These are phyloP conservation scores for Xylariaceae sp. DNA, from an alignment of 2,329 filamentous ascomycete genomes.

Conservation along the genomic window DNA sequence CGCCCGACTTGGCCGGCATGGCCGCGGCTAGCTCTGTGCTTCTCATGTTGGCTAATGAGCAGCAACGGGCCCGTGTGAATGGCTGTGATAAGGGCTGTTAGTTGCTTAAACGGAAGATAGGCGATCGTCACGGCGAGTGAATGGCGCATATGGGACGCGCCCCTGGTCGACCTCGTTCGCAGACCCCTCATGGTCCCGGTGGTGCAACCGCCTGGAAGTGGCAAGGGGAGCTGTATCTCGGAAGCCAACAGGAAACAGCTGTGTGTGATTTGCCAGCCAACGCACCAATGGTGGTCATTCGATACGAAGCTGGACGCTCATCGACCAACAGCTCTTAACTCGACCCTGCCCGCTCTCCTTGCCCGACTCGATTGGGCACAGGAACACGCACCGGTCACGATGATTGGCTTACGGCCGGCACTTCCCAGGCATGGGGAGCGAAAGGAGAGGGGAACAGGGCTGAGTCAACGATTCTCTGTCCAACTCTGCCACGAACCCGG, in stretches of 20 bases:
- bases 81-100: conserved; percentile 3
- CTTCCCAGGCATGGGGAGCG: neutral
- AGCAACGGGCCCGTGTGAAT: conserved; percentile 1
- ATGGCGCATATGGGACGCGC: neutral
- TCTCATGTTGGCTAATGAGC: neutral
- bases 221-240: conserved; percentile 5
- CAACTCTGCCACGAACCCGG: neutral
- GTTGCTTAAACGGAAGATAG: conserved; percentile 1
- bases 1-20: neutral
- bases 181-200: conserved; percentile 1
- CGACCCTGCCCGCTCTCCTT: neutral
- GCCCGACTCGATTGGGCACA: neutral
- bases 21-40: neutral
- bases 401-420: neutral
- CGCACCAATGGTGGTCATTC: conserved; percentile 9
- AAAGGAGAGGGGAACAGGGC: neutral
- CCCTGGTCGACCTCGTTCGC: neutral
- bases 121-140: conserved; percentile 2
- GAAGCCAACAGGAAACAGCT: conserved; percentile 12
- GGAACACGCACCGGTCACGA: neutral
- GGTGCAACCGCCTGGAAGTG: conserved; percentile 5
- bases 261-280: conserved; percentile 12
- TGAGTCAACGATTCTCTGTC: no score
- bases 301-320: neutral
- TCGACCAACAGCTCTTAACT: conserved; percentile 8